These are phyloP conservation scores for Grammothele lineata DNA, from an alignment of 768 basidiomycete species.

Conservation along the genomic window DNA sequence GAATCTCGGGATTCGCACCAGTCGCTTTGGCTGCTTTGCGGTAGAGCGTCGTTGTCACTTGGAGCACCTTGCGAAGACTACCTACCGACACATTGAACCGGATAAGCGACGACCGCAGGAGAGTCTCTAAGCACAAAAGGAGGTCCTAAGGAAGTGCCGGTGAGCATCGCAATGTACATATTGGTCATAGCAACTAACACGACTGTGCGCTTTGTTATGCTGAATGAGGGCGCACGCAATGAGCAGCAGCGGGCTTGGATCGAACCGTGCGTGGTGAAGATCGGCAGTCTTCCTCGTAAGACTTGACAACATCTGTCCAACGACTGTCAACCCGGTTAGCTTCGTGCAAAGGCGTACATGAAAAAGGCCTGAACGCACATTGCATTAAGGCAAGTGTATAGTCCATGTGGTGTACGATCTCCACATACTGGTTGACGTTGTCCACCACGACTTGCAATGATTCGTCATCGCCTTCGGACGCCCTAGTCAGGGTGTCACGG, in stretches of 20 bases:
- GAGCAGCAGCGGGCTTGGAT: conserved; percentile 52
- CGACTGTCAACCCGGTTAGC: conserved; percentile 42
- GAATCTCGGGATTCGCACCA: conserved; percentile 3
- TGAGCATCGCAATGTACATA: background rate
- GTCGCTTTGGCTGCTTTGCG: conserved; percentile 27
- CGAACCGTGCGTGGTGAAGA: conserved; percentile 40
- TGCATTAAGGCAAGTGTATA: conserved; percentile 51
- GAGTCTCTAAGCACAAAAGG: conserved; percentile 51
- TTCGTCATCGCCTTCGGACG: conserved; percentile 45
- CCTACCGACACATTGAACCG: conserved; percentile 43
- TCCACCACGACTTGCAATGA: conserved; percentile 49
- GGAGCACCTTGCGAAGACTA: conserved; percentile 44
- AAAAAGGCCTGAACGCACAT: conserved; percentile 45
- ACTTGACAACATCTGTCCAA: conserved; percentile 48
- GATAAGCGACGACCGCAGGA: conserved; percentile 50
- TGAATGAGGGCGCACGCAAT: conserved; percentile 51
- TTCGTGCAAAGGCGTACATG: background rate
- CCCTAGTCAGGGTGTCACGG: conserved; percentile 49
- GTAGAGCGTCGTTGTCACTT: conserved; percentile 41
- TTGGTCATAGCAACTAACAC: conserved; percentile 38
- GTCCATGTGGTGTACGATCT: conserved; percentile 50
- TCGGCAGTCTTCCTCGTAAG: conserved; percentile 60
- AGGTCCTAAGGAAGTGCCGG: conserved; percentile 44
- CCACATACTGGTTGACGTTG: conserved; percentile 55
- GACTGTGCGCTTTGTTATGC: conserved; percentile 53